These are phyloP conservation scores for Syzygium jambos DNA, from an alignment of 345 rosid species.

Conservation along the genomic window DNA sequence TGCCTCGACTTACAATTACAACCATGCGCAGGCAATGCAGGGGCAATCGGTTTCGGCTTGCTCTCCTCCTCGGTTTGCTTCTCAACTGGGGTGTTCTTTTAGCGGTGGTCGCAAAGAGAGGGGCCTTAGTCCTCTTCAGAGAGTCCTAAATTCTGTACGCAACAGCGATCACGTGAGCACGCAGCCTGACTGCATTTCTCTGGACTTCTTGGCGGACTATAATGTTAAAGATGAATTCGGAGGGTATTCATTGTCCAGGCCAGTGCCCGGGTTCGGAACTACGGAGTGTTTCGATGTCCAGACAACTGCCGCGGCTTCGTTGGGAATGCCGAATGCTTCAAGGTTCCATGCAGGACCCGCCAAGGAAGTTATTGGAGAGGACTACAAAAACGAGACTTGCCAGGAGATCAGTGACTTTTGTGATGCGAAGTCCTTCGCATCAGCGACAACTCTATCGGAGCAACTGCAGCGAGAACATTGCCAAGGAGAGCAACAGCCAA, in stretches of 20 bases:
- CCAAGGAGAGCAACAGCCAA: constrained; percentile 9
- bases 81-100: constrained; percentile 22
- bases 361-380: neutral
- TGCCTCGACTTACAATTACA: neutral
- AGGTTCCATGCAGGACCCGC: constrained; percentile 9
- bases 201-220: constrained; percentile 26
- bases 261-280: neutral
- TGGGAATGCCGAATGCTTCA: constrained; percentile 21
- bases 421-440: neutral
- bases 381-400: neutral
- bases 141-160: constrained; percentile 34
- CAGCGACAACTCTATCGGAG: constrained; percentile 13
- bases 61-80: constrained; percentile 32
- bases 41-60: constrained; percentile 28
- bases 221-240: constrained; percentile 15
- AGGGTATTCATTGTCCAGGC: constrained; percentile 5
- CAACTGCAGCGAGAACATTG: constrained; percentile 32
- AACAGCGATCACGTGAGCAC: constrained; percentile 1
- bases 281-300: constrained; percentile 11
- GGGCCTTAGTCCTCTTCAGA: constrained; percentile 37
- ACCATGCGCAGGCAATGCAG: constrained; percentile 20
- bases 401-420: neutral
- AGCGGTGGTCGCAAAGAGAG: constrained; percentile 13
- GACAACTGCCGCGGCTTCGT: constrained; percentile 1
- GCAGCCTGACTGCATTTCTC: neutral